Conservation (phyloP, 805 yeast genomes). For the Schizosaccharomyces lindneri region DNA sequence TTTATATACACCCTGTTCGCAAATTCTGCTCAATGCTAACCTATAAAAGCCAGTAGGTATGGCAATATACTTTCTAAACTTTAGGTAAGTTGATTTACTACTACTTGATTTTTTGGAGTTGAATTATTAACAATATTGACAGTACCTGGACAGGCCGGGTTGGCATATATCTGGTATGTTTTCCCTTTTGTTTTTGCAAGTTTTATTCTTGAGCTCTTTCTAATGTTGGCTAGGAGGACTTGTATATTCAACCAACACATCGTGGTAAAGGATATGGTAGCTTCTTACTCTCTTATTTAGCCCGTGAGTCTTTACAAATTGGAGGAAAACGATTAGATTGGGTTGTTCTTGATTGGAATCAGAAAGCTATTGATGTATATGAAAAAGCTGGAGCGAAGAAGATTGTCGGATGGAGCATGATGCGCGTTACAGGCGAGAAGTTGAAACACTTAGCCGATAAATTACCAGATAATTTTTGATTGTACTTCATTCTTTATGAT, state of each 20-base stretch:
- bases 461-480: not conserved
- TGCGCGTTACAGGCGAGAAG: conserved; percentile 8
- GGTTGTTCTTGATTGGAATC: conserved; percentile 7
- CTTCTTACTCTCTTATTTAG: conserved; percentile 7
- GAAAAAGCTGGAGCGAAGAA: conserved; percentile 6
- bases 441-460: not conserved
- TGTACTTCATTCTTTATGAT: too few species aligned
- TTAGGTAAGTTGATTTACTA: conserved; percentile 2
- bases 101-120: too few species aligned
- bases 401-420: conserved; percentile 7
- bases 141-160: conserved; percentile 9
- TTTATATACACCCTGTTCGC: not conserved
- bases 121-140: not conserved
- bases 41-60: conserved; percentile 13
- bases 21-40: not conserved
- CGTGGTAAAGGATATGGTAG: conserved; percentile 6
- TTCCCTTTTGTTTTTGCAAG: not conserved
- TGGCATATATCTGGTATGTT: conserved; percentile 6
- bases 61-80: conserved; percentile 9
- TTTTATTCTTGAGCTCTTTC: not conserved
- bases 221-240: conserved; percentile 3
- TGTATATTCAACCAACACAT: conserved; percentile 7
- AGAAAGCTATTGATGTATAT: conserved; percentile 8
- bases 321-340: conserved; percentile 9
- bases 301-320: conserved; percentile 6